Base-by-base conservation (phyloP, 1,139 yeast genomes). In the Taphrina pruni region DNA sequence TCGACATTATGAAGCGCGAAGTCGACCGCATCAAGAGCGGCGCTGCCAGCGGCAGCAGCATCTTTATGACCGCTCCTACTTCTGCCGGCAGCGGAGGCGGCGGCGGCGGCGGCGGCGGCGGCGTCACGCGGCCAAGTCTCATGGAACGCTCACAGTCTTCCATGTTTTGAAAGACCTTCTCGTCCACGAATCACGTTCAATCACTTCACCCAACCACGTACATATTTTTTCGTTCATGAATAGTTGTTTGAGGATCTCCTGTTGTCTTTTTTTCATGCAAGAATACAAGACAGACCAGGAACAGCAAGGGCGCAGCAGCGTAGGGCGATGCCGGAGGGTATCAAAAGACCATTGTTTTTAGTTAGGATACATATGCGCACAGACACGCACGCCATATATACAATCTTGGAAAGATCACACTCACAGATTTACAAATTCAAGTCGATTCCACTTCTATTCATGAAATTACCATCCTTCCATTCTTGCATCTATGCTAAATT, bases 1-100 rank as follows among this genome's bases (percentile, higher is more conserved):
- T 83, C 72, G 83, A 85, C 41, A 86, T 85, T n/a, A 84, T 85
- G 73, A 80, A 83, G 72, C 78, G 87, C 26, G 88, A 86, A 1
- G 82, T 82, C 26, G 84, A 81, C 60, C 70, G 66, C 51, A 70
- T 60, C 60, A 64, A 64, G 50, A 52, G 52, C n/a, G 56, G 9
- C 48, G 9, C 50, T 26, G 32, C 4, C 4, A 26, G 32, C 4
- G 32, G 32, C 32, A 26, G 32, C 32, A 26, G 32, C 4, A 26
- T 26, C 32, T 26, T 26, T 4, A 2, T 26, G 32, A 2, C 32
- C 32, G 32, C 32, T 26, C 32, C 32, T 26, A 26, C 32, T 26
- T 26, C 32, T 26, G 32, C 32, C 32, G 32, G 32, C 32, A 26
- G 2, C 4, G n/a, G n/a, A n/a, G 84, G 81, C 60, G 69, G 66